Percentiles rank a stretch among this genome's conserved stretches.
Evolutionary conservation across 441 rosid species (phyloP).

Genomic region (Pelargonium citronellum): DNA sequence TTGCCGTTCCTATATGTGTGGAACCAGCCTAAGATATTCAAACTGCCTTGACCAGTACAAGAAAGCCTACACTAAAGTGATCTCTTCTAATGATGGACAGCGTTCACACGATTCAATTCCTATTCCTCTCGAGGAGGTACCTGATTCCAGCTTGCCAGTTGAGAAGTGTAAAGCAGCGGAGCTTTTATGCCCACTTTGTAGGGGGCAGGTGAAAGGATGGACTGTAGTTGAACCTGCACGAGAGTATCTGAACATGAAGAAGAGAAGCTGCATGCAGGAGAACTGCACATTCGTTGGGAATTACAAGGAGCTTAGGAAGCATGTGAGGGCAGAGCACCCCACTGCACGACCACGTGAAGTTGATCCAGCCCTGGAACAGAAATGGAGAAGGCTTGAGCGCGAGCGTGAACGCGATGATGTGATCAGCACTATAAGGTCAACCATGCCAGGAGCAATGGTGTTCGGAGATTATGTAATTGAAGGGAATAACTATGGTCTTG

Average conservation of each 20-base stretch:
- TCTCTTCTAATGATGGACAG: conserved; percentile 28
- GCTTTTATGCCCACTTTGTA: conserved; percentile 87
- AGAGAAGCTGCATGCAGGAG: conserved; percentile 92
- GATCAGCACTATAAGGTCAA: conserved; percentile 72
- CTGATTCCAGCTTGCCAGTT: conserved; percentile 32
- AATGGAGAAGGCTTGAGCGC: conserved; percentile 74
- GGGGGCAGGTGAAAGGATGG: conserved; percentile 98
- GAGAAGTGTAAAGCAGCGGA: conserved; percentile 53
- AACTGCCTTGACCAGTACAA: conserved; percentile 91
- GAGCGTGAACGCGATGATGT: conserved; percentile 73
- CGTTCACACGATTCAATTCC: conserved; percentile 25
- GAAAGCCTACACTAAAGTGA: conserved; percentile 66
- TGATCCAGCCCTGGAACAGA: conserved; percentile 74
- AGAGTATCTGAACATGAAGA: conserved; percentile 60
- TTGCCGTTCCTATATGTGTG: conserved; percentile 96
- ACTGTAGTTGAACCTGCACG: conserved; percentile 93
- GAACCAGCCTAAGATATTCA: conserved; percentile 88
- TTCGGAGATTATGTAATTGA: conserved; percentile 80
- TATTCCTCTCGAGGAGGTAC: conserved; percentile 22
- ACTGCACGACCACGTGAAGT: conserved; percentile 69
- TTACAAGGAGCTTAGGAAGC: conserved; percentile 88
- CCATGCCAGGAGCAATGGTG: conserved; percentile 86
- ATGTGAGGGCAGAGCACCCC: conserved; percentile 76
- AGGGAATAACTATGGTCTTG: conserved; percentile 43
- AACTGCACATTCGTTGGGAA: conserved; percentile 64